Evolutionary conservation across 768 basidiomycete genomes (phyloP), one percentile per base, ranked within the genome.

Genomic region (Kwoniella bestiolae): DNA sequence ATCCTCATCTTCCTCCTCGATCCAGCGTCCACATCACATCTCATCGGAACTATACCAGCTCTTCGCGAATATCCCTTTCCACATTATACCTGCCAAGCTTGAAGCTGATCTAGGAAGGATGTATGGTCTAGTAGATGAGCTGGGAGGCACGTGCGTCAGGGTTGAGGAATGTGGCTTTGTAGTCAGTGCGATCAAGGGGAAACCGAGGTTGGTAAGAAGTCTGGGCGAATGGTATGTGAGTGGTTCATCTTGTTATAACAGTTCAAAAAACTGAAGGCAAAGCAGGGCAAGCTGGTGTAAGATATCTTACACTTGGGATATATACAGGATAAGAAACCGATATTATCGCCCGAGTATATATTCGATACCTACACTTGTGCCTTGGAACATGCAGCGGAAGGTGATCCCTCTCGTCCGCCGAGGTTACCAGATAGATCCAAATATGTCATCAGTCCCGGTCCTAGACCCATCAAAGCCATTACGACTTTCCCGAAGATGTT

Each of bases 21-120:
- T 66, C 16, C 51, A 51, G 1, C 67, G 61, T 61, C 56, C 49
- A 7, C 23, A 21, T 11, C 4, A n/a, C 9, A 45, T 41, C 5
- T 8, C 56, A 23, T 56, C 49, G 28, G 7, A 12, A n/a, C 71
- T 80, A 0, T 77, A 75, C 56, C 76, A 77, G 2, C 60, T 79
- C 5, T 76, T 80, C 31, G 68, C 75, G 9, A 67, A 68, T 52
- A 60, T 80, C 6, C 56, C 73, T 16, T 76, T 80, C 49, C 71
- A 78, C 52, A 67, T 80, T 53, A 44, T 80, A 7, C 65, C 76
- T 1, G 76, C 75, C 28, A 80, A 80, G 47, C 49, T 80, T 16
- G 77, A 77, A n/a, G 69, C 44, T 3, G 66, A 76, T 18, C 25
- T 79, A 16, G 60, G 51, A 4, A 51, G 50, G 21, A 63, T 77